Conservation (phyloP, 257 asterid species). For the Perilla frutescens region DNA sequence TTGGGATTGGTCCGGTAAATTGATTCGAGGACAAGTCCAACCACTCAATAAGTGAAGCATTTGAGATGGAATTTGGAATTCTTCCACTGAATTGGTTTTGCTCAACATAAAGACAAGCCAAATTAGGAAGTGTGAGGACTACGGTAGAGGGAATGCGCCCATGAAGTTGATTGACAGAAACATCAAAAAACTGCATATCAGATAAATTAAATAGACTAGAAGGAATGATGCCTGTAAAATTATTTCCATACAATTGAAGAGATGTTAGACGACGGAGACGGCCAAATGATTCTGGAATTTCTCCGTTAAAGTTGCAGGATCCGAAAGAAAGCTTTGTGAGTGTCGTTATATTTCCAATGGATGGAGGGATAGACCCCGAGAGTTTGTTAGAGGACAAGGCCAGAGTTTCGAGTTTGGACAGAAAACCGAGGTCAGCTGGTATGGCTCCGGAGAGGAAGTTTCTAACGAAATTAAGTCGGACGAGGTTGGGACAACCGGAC, state of each 20-base stretch:
- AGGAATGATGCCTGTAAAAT: constrained; percentile 34
- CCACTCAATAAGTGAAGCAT: constrained; percentile 28
- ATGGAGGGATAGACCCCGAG: neutral
- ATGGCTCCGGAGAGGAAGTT: neutral
- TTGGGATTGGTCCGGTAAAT: neutral
- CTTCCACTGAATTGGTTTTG: constrained; percentile 35
- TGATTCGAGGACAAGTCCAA: constrained; percentile 8
- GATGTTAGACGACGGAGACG: no score
- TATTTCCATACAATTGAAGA: no score
- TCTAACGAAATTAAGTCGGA: neutral
- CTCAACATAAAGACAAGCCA: constrained; percentile 13
- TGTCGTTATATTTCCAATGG: neutral
- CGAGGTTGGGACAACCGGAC: neutral
- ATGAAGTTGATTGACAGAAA: constrained; percentile 26
- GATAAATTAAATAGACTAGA: constrained; percentile 41
- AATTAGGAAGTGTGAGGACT: constrained; percentile 32
- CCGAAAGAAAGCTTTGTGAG: neutral
- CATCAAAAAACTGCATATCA: constrained; percentile 4
- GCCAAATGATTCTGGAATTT: no score
- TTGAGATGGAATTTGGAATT: constrained; percentile 38
- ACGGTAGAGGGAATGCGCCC: constrained; percentile 40
- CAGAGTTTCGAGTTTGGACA: neutral
- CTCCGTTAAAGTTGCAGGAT: no score
- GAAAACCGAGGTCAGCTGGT: neutral
- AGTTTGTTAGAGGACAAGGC: neutral